Evolutionary conservation across 2,329 filamentous ascomycete species (phyloP).

Genomic region (Aspergillus sp.): DNA sequence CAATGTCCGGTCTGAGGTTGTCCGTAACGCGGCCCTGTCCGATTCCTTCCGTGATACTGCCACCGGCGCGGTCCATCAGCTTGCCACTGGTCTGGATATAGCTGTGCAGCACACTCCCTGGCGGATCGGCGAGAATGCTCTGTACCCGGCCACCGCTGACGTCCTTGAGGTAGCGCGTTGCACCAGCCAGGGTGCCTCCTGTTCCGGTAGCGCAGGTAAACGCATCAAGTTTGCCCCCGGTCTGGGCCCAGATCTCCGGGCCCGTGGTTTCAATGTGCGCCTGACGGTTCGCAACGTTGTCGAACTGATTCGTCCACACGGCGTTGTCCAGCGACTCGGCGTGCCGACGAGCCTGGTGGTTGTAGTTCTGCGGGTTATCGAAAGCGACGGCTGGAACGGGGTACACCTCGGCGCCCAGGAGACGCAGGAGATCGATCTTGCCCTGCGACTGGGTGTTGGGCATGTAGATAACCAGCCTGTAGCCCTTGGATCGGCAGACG

Average conservation of each 20-base stretch:
- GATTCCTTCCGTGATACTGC: slow-evolving; percentile 94
- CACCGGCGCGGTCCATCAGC: slow-evolving; percentile 68
- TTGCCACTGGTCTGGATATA: slow-evolving; percentile 81
- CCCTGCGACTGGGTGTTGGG: slow-evolving; percentile 96
- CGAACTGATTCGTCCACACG: slow-evolving; percentile 99
- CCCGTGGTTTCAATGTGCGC: slow-evolving; percentile 96
- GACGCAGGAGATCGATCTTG: slow-evolving; percentile 85
- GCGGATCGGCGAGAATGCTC: slow-evolving; percentile 85
- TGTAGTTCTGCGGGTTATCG: slow-evolving; percentile 93
- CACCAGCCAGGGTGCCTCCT: slow-evolving; percentile 79
- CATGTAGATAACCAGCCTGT: slow-evolving; percentile 98
- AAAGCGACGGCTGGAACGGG: slow-evolving; percentile 93
- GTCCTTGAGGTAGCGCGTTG: slow-evolving; percentile 81
- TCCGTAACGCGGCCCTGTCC: slow-evolving; percentile 95
- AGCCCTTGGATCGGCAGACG: slow-evolving; percentile 84
- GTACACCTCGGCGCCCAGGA: slow-evolving; percentile 90
- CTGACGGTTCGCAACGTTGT: slow-evolving; percentile 86
- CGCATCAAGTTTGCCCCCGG: slow-evolving; percentile 72
- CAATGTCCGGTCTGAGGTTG: slow-evolving; percentile 79
- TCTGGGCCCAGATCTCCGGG: slow-evolving; percentile 95
- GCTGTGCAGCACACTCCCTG: slow-evolving; percentile 83
- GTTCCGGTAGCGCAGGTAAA: slow-evolving; percentile 96
- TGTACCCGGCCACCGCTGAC: slow-evolving; percentile 68
- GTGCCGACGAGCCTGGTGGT: slow-evolving; percentile 86
- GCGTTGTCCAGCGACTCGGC: slow-evolving; percentile 79